A percentile compares a stretch with the other conserved stretches of the same genome.
Evolutionary conservation across 345 rosid species (phyloP).

Genomic region (Eucalyptus guilfoylei): DNA sequence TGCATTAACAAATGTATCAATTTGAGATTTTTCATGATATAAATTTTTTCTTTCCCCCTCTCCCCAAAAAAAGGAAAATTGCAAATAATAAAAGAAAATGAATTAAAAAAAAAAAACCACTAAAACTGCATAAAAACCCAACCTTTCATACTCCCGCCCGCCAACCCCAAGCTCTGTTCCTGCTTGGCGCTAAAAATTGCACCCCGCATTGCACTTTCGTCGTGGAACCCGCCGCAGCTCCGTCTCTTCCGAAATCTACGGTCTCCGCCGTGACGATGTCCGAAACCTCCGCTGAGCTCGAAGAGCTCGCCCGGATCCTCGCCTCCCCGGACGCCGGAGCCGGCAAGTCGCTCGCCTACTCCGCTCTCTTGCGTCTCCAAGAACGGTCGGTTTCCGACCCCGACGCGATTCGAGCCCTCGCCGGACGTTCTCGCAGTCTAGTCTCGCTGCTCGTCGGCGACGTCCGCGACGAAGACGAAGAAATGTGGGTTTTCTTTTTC

Average conservation of each 20-base stretch:
- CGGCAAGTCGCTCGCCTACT: conserved; percentile 25
- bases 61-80: background rate
- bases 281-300: conserved; percentile 3
- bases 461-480: conserved; percentile 22
- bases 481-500: conserved; percentile 13
- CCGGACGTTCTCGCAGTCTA: conserved; percentile 3
- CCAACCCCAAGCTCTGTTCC: background rate
- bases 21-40: too few species aligned
- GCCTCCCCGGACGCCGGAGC: conserved; percentile 12
- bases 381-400: conserved; percentile 12
- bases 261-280: background rate
- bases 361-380: conserved; percentile 21
- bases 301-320: conserved; percentile 15
- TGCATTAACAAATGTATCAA: rapidly evolving
- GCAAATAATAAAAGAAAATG: background rate
- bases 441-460: conserved; percentile 7
- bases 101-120: too few species aligned
- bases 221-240: background rate
- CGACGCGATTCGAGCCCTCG: conserved; percentile 14
- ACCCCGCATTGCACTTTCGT: background rate
- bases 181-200: background rate
- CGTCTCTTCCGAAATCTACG: background rate
- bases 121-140: background rate
- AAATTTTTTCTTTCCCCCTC: background rate
- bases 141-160: background rate